Percentiles rank a stretch among this genome's conserved stretches.
Conservation (phyloP, 176 grass and related monocot genomes). For the Carex myosuroides region DNA sequence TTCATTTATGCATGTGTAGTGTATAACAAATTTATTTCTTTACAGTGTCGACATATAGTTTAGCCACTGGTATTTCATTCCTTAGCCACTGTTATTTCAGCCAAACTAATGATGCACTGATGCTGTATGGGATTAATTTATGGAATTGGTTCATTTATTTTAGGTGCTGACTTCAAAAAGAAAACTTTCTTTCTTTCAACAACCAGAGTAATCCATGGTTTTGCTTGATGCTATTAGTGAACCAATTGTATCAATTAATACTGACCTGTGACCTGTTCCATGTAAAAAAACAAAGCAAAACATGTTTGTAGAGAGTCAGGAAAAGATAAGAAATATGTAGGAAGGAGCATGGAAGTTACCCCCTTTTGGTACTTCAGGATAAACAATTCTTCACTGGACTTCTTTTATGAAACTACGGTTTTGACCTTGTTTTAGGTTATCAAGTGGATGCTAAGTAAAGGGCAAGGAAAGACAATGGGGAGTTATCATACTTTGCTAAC, state of each 20-base stretch:
- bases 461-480: conserved; percentile 98
- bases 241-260: background rate
- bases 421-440: conserved; percentile 51
- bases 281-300: background rate
- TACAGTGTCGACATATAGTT: background rate
- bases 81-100: background rate
- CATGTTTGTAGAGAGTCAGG: background rate
- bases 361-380: background rate
- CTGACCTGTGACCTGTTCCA: background rate
- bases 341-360: background rate
- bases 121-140: background rate
- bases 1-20: background rate
- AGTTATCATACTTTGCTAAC: conserved; percentile 84
- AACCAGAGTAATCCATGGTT: background rate
- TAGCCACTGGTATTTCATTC: background rate
- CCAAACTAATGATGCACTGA: background rate
- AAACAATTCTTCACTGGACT: background rate
- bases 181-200: background rate
- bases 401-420: background rate
- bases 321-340: background rate
- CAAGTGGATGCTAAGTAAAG: conserved; percentile 99
- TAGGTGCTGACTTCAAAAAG: background rate
- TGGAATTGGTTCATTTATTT: background rate
- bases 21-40: background rate
- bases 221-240: background rate